Base-by-base conservation (phyloP, 768 basidiomycete genomes). In the Rhodotorula kratochvilovae region DNA sequence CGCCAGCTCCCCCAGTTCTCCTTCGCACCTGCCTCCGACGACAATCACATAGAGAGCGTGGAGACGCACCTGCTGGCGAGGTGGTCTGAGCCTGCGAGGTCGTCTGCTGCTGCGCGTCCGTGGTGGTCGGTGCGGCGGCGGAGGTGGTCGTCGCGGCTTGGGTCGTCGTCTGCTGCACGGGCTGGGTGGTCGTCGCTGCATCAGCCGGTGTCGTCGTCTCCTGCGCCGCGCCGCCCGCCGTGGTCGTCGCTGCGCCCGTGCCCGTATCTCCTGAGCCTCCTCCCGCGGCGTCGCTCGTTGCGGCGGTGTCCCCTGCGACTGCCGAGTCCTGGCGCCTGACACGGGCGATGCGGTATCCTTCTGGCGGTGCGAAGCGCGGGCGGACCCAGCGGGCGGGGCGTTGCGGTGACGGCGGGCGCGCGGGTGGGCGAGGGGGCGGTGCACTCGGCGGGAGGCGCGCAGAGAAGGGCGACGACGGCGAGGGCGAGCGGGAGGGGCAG, bases 401-500 rank as follows among this genome's bases (percentile, higher is more conserved):
- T 25, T 45, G 43, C 17, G 17, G 55, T 6, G 5, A 23, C 23
- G 56, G 27, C 21, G 56, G 12, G 10, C 33, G 13, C 55, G 55
- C 10, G 50, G 58, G 16, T 45, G 25, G 55, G 5, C 48, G 42
- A 29, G 50, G 39, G 35, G 16, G 67, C 54, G 29, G 67, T 21
- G 16, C 43, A 39, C 56, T 48, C 36, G 21, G 46, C 25, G n/a
- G 54, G 42, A n/a, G 51, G 8, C 21, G 29, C n/a, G 54, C 23
- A 61, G 66, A 29, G 53, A 13, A 10, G 23, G 31, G 6, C 35
- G 54, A 68, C 17, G 61, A 67, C 31, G 58, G 59, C 42, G 61
- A 63, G 46, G 10, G 55, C n/a, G 45, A 68, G 67, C 6, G 59
- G 53, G 59, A 61, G 17, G 29, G 59, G 66, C 29, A 66, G 51